Conservation (phyloP, 2,329 filamentous ascomycete genomes). For the Hirsutella thompsonii region DNA sequence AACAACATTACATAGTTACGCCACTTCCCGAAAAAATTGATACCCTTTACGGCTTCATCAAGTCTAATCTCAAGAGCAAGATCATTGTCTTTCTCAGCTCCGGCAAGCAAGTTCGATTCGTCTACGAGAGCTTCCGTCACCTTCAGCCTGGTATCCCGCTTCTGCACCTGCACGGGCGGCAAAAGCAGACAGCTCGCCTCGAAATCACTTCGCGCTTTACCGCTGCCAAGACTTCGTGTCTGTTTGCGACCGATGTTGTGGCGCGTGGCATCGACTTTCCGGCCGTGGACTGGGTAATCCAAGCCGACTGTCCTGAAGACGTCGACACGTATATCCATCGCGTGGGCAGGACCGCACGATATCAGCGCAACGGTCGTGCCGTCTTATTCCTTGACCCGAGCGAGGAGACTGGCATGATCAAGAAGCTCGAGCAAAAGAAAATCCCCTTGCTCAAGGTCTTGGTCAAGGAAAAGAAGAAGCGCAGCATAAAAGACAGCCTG, state of each 20-base stretch:
- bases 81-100: slow-evolving; percentile 93
- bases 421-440: slow-evolving; percentile 74
- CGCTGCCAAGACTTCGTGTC: slow-evolving; percentile 66
- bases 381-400: slow-evolving; percentile 86
- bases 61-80: slow-evolving; percentile 81
- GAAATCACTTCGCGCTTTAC: slow-evolving; percentile 82
- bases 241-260: slow-evolving; percentile 93
- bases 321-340: slow-evolving; percentile 96
- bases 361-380: slow-evolving; percentile 74
- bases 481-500: slow-evolving; percentile 69
- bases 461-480: slow-evolving; percentile 78
- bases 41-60: slow-evolving; percentile 84
- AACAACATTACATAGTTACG: slow-evolving; percentile 84
- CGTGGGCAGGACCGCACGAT: slow-evolving; percentile 87
- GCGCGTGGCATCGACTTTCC: slow-evolving; percentile 93
- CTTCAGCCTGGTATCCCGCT: slow-evolving; percentile 89
- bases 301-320: slow-evolving; percentile 93
- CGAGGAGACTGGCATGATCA: slow-evolving; percentile 86
- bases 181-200: slow-evolving; percentile 79
- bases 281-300: slow-evolving; percentile 96
- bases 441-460: slow-evolving; percentile 81
- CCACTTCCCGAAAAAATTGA: slow-evolving; percentile 82
- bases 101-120: slow-evolving; percentile 91
- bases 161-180: slow-evolving; percentile 83
- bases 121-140: slow-evolving; percentile 85